Conservation (phyloP, 805 yeast species). For the Priceomyces haplophilus region DNA sequence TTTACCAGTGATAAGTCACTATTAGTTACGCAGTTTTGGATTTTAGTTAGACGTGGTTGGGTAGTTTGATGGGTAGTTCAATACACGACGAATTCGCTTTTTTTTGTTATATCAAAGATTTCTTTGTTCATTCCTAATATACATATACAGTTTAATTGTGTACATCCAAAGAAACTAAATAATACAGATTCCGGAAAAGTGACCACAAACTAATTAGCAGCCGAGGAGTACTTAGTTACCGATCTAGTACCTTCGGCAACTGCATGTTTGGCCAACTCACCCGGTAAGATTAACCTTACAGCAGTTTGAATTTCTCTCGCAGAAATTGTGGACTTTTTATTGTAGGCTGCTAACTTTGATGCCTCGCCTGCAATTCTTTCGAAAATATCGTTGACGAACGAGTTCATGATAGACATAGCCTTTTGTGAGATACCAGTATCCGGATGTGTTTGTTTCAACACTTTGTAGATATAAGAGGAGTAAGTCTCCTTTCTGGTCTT, state of each 20-base stretch:
- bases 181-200: too few species aligned
- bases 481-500: constrained; percentile 97
- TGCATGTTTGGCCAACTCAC: constrained; percentile 98
- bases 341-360: constrained; percentile 96
- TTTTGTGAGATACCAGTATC: constrained; percentile 99
- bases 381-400: constrained; percentile 95
- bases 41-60: too few species aligned
- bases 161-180: constrained; percentile 9
- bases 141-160: constrained; percentile 9
- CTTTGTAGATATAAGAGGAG: constrained; percentile 97
- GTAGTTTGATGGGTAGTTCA: too few species aligned
- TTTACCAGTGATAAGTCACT: not conserved
- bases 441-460: constrained; percentile 97
- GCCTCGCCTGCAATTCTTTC: constrained; percentile 98
- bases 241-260: constrained; percentile 99
- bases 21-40: not conserved
- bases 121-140: constrained; percentile 9
- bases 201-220: constrained; percentile 31
- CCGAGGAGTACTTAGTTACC: constrained; percentile 91
- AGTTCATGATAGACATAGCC: constrained; percentile 98
- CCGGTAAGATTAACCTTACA: constrained; percentile 95
- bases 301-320: constrained; percentile 99
- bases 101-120: not conserved
- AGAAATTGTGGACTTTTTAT: constrained; percentile 96
- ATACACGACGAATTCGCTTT: too few species aligned